Conservation (phyloP, 2,329 filamentous ascomycete species). For the Claviceps purpurea region DNA sequence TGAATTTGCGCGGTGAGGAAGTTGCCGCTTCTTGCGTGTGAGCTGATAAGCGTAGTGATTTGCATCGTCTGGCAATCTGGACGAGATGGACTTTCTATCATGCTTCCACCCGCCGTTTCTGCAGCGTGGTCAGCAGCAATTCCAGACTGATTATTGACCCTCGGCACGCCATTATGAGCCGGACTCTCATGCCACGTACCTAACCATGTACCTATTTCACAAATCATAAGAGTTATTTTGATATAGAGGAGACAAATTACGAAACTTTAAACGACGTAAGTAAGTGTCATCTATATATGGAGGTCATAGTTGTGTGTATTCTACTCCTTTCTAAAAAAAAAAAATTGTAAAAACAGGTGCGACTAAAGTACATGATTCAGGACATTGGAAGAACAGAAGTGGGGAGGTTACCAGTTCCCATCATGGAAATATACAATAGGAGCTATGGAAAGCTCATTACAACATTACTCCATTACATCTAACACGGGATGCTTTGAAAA, state of each 20-base stretch:
- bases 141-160: too few species aligned
- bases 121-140: too few species aligned
- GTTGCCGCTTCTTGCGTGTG: too few species aligned
- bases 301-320: constrained; percentile 10
- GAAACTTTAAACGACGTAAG: too few species aligned
- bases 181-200: too few species aligned
- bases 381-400: constrained; percentile 27
- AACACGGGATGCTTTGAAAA: constrained; percentile 1
- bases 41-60: background rate
- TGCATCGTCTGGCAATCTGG: background rate
- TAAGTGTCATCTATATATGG: too few species aligned
- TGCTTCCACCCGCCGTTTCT: too few species aligned
- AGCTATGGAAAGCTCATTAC: constrained; percentile 15
- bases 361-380: constrained; percentile 24
- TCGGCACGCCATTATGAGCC: too few species aligned
- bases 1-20: background rate
- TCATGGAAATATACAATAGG: constrained; percentile 25
- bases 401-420: constrained; percentile 24
- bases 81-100: too few species aligned
- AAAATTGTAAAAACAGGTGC: constrained; percentile 7
- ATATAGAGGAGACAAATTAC: too few species aligned
- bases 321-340: constrained; percentile 14
- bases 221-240: too few species aligned
- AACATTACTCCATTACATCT: constrained; percentile 7
- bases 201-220: too few species aligned